Evolutionary conservation across 371 early-diverging fungal species (phyloP).

Genomic region (Lichtheimia ornata): DNA sequence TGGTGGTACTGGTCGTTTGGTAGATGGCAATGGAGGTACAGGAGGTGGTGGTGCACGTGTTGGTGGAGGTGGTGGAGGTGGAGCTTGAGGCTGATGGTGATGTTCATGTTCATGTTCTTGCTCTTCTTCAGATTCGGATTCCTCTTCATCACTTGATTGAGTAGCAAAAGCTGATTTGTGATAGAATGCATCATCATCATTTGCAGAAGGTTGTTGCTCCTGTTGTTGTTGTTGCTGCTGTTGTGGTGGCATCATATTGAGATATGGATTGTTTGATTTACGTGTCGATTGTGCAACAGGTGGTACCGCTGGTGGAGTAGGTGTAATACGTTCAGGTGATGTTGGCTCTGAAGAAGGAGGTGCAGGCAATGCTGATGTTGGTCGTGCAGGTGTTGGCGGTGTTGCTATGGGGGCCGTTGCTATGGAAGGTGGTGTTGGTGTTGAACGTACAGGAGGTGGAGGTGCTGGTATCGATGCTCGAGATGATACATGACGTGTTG

Average conservation of each 20-base stretch:
- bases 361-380: not conserved
- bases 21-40: constrained; percentile 24
- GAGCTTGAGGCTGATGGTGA: not conserved
- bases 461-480: constrained; percentile 8
- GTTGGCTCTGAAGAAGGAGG: constrained; percentile 1
- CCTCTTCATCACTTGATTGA: not conserved
- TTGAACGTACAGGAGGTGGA: constrained; percentile 6
- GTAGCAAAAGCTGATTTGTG: not conserved
- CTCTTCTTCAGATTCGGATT: constrained; percentile 1
- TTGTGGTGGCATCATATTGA: not conserved
- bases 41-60: constrained; percentile 6
- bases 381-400: not conserved
- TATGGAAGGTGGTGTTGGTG: not conserved
- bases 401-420: not conserved
- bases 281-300: not conserved
- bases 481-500: constrained; percentile 14
- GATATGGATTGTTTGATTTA: constrained; percentile 4
- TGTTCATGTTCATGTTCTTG: not conserved
- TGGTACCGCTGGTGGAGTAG: not conserved
- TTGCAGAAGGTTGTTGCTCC: not conserved
- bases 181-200: not conserved
- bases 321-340: not conserved
- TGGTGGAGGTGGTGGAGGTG: constrained; percentile 7
- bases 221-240: too few species aligned
- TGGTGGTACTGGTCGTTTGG: constrained; percentile 21